Evolutionary conservation across 1,284 basidiomycete species (phyloP).

Genomic region (Ceratorhiza oryzae-sativae): DNA sequence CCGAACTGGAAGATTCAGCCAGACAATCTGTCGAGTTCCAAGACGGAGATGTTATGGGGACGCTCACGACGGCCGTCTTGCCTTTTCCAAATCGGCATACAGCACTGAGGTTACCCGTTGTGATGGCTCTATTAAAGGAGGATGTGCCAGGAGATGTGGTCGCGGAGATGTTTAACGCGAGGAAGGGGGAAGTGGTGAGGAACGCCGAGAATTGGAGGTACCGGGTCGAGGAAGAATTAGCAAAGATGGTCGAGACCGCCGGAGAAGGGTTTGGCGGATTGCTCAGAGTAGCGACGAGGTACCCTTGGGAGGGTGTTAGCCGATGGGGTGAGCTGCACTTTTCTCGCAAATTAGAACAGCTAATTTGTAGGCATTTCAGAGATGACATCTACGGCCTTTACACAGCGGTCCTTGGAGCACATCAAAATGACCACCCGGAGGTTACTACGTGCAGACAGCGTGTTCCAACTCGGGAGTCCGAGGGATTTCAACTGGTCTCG

Average conservation of each 20-base stretch:
- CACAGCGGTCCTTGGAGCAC: background rate
- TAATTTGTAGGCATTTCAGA: background rate
- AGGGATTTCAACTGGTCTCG: background rate
- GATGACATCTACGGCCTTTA: slow-evolving; percentile 15
- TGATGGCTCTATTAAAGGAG: background rate
- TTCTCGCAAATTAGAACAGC: background rate
- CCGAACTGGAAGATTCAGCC: background rate
- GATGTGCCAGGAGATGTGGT: slow-evolving; percentile 7
- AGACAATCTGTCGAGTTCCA: slow-evolving; percentile 9
- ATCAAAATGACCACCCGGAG: background rate
- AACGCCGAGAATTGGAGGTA: background rate
- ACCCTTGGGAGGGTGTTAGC: background rate
- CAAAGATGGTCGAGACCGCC: background rate
- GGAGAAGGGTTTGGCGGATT: background rate
- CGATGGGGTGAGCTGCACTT: background rate
- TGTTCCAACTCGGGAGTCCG: slow-evolving; percentile 8
- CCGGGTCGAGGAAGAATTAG: background rate
- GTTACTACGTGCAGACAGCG: slow-evolving; percentile 31
- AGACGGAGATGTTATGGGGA: background rate
- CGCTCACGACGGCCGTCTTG: background rate
- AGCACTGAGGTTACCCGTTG: background rate
- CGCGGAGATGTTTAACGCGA: background rate
- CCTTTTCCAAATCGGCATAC: slow-evolving; percentile 9
- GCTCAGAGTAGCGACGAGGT: background rate
- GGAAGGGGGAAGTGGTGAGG: background rate